Evolutionary conservation across 192 early-diverging fungal species (phyloP), one percentile per base, ranked within the genome.

Genomic region (Coemansia erecta): DNA sequence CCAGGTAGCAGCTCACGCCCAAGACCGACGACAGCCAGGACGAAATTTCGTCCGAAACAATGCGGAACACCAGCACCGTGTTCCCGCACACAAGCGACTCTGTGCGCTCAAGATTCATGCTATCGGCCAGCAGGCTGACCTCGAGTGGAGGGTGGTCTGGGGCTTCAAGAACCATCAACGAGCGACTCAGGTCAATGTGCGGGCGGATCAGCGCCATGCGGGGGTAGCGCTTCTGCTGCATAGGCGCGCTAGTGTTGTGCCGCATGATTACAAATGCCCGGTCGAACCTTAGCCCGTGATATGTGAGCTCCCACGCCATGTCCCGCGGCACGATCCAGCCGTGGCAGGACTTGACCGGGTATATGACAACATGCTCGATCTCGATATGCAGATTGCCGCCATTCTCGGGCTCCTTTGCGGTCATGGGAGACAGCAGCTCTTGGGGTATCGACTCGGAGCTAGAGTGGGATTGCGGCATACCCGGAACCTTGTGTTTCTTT

Each of bases 341-440:
- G 74, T 87, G 85, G 60, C 92, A 94, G 24, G 90, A 90, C 68
- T 94, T 94, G 58, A 94, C 82, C 0, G 92, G 92, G 45, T 83
- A 89, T n/a, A 88, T 52, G 9, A 77, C 44, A 46, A 83, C 33
- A 26, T 46, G 57, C 23, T 77, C 61, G 17, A 77, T 61, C 46
- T 58, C 57, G 18, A 60, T 55, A 23, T 60, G 56, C 50, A 61
- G 22, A 11, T 35, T 24, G 18, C 8, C 8, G 22, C 11, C 22
- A 0, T 57, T 28, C 43, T 39, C 10, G 19, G 41, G 22, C 24
- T 24, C 26, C 35, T 49, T 53, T 28, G 19, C 39, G 2, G 35
- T 37, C 35, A 37, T 37, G 10, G 35, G 35, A 9, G 35, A 37
- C 35, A 37, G 3, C 35, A 37, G 35, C 35, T 37, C 35, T 9